A percentile compares a stretch with the other conserved stretches of the same genome.
phyloP scores from a whole-genome alignment of 163 green algal genomes.

The Scenedesmus sp. region DNA sequence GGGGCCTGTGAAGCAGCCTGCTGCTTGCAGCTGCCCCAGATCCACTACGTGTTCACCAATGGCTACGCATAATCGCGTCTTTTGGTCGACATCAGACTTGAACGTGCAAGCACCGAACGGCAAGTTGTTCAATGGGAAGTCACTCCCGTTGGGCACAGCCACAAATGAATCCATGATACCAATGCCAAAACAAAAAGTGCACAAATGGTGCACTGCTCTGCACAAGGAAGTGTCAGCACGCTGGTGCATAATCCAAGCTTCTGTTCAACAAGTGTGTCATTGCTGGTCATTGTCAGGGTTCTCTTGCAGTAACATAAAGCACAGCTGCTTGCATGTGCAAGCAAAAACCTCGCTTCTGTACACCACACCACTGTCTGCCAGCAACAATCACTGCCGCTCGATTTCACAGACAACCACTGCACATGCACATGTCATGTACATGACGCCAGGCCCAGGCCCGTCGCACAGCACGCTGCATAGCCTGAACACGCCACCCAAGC shows the following conservation, averaged over 20 bases:
- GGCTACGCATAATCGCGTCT: conserved; percentile 65
- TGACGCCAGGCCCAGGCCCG: too few relatives aligned
- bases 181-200: not conserved
- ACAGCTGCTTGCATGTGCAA: not conserved
- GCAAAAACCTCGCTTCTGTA: not conserved
- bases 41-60: conserved; percentile 83
- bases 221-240: too few relatives aligned
- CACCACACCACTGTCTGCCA: not conserved
- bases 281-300: not conserved
- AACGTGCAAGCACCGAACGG: conserved; percentile 81
- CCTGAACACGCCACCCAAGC: not conserved
- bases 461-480: not conserved
- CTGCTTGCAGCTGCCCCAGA: conserved; percentile 57
- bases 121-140: conserved; percentile 89
- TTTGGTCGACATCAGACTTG: not conserved
- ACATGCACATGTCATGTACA: too few relatives aligned
- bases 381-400: too few relatives aligned
- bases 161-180: conserved; percentile 56
- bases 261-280: not conserved
- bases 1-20: conserved; percentile 65
- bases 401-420: too few relatives aligned
- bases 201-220: not conserved
- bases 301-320: not conserved
- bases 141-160: conserved; percentile 41
- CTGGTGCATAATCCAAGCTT: too few relatives aligned